Conservation (phyloP, 2,329 filamentous ascomycete species). For the Botrytis byssoidea region DNA sequence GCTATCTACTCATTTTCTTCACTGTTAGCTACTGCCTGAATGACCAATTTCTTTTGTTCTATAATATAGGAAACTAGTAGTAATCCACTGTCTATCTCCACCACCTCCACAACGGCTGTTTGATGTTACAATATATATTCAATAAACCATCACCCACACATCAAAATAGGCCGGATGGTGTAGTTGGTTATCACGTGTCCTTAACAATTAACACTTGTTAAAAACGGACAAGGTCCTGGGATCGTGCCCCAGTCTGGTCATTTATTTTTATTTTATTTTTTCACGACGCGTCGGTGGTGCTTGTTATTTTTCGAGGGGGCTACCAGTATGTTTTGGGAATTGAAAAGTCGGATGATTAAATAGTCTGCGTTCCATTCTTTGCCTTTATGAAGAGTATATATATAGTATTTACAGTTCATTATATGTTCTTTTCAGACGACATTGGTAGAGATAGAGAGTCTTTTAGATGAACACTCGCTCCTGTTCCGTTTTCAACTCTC, state of each 20-base stretch:
- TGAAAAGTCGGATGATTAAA: too few species aligned
- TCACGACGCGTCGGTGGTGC: too few species aligned
- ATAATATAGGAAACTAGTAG: not conserved
- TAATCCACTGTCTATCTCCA: not conserved
- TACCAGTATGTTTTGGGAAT: not conserved
- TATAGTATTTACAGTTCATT: too few species aligned
- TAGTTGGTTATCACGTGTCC: conserved; percentile 15
- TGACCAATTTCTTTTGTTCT: not conserved
- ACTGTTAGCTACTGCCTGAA: too few species aligned
- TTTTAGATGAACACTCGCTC: too few species aligned
- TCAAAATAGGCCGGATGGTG: not conserved
- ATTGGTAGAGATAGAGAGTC: not conserved
- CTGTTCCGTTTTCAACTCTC: not conserved
- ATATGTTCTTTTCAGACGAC: too few species aligned
- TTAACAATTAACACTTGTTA: not conserved
- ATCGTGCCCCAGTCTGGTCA: conserved; percentile 13
- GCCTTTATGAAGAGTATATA: too few species aligned
- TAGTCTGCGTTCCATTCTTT: too few species aligned
- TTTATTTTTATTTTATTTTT: not conserved
- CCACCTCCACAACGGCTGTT: not conserved
- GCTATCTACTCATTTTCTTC: not conserved
- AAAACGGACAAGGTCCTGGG: conserved; percentile 10
- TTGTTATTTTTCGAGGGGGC: not conserved
- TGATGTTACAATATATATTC: not conserved
- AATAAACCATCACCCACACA: fast-evolving